Evolutionary conservation across 2,329 filamentous ascomycete species (phyloP), one percentile per base, ranked within the genome.

Genomic region (Hymenoscyphus fraxineus): DNA sequence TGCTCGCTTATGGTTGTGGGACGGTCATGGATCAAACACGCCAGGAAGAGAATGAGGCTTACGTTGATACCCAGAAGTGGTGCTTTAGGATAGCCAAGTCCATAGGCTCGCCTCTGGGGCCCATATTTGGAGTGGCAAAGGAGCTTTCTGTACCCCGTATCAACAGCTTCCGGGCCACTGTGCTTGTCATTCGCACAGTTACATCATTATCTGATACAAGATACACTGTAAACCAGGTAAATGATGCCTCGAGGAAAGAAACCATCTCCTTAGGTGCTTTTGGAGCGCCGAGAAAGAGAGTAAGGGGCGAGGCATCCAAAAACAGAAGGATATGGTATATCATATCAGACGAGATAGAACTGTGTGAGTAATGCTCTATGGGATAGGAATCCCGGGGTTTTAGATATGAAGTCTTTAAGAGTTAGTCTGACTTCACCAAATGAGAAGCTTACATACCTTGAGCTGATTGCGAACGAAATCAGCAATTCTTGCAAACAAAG

Each of bases 401-500:
- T 22, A 64, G 64, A 51, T 22, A 51, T 22, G 64, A 66, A n/a
- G 61, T 65, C 73, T 74, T 54, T 12, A 15, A 44, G 9, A 16
- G 59, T 73, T 61, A 74, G 69, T 55, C 19, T n/a, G 47, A 47
- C 38, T 63, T 31, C n/a, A 55, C 31, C 9, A 51, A 32, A 12
- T 13, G 19, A 19, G n/a, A 22, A 22, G 5, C 54, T 32, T 27
- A 32, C 65, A 68, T 73, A 87, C 85, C 80, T 85, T 82, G 15
- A 89, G 70, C 70, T 86, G 83, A 16, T 74, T 74, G 65, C 82
- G 82, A 72, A 88, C 82, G 65, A 86, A 88, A 0, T 82, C 81
- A 4, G 85, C 80, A 3, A 82, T 81, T 31, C 80, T 80, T 6
- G 78, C 74, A 71, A 87, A 88, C 2, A 90, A 75, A n/a, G 79